Evolutionary conservation across 805 yeast species (phyloP).

Genomic region (Candida ficus): DNA sequence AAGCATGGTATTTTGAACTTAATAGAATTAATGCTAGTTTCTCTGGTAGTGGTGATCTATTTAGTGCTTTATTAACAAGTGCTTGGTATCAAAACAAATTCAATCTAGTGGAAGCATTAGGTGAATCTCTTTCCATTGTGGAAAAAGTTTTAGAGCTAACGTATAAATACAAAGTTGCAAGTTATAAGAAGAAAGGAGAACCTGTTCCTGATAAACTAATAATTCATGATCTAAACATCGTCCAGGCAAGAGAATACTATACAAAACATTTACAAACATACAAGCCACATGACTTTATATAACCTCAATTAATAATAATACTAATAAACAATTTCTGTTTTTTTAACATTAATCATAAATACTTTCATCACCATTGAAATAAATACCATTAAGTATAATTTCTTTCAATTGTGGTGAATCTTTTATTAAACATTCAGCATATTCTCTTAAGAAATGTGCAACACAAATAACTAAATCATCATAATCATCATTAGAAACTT

Average conservation of each 20-base stretch:
- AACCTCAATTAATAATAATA: neutral
- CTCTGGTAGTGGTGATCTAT: constrained; percentile 73
- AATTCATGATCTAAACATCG: constrained; percentile 39
- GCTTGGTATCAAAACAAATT: constrained; percentile 29
- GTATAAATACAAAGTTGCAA: constrained; percentile 21
- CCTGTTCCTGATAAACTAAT: constrained; percentile 14
- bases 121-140: constrained; percentile 35
- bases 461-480: constrained; percentile 35
- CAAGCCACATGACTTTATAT: neutral
- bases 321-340: neutral
- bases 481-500: constrained; percentile 40
- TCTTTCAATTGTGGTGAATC: constrained; percentile 30
- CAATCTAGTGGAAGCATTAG: constrained; percentile 29
- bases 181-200: constrained; percentile 13
- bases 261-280: constrained; percentile 7
- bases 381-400: constrained; percentile 37
- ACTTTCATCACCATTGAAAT: constrained; percentile 27
- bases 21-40: constrained; percentile 52
- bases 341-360: constrained; percentile 20
- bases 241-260: constrained; percentile 36
- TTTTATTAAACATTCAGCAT: constrained; percentile 31
- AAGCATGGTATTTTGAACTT: constrained; percentile 33
- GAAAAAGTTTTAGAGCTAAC: constrained; percentile 39
- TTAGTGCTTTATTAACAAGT: constrained; percentile 57
- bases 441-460: constrained; percentile 42